These are phyloP conservation scores for Skeletonema grethae DNA, from an alignment of 108 stramenopile genomes.

Conservation along the genomic window DNA sequence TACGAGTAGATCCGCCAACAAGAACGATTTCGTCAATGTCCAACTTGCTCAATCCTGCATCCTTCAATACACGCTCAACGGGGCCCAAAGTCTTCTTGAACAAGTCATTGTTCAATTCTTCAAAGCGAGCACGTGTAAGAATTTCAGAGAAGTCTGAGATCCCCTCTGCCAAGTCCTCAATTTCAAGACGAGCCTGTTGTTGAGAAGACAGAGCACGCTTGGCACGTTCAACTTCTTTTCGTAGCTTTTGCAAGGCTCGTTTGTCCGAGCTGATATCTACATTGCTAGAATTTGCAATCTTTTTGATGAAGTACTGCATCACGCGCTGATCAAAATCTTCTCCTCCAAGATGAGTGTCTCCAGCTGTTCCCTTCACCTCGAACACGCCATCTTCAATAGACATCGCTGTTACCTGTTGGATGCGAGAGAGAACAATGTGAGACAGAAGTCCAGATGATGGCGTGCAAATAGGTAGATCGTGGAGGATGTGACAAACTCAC, in stretches of 20 bases:
- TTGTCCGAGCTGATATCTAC: conserved; percentile 64
- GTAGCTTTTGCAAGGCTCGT: conserved; percentile 72
- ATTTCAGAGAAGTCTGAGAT: conserved; percentile 60
- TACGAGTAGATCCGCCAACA: conserved; percentile 76
- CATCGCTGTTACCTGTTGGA: conserved; percentile 90
- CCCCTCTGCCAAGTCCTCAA: conserved; percentile 72
- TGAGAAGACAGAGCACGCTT: conserved; percentile 76
- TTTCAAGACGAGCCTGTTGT: conserved; percentile 73
- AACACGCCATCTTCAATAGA: conserved; percentile 79
- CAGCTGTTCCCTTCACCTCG: conserved; percentile 78
- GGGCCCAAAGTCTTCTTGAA: conserved; percentile 73
- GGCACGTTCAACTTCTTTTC: conserved; percentile 76
- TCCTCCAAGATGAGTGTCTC: conserved; percentile 82
- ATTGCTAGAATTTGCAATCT: conserved; percentile 66
- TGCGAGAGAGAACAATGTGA: conserved; percentile 93
- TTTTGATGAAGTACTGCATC: conserved; percentile 77
- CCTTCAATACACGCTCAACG: conserved; percentile 70
- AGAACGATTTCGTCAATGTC: conserved; percentile 67
- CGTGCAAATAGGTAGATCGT: no score
- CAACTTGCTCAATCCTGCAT: conserved; percentile 62
- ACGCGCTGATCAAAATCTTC: conserved; percentile 85
- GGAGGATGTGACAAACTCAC: conserved; percentile 23
- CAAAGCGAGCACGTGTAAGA: conserved; percentile 66
- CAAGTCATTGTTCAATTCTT: conserved; percentile 63
- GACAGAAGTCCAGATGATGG: conserved; percentile 81